Evolutionary conservation across 2,329 filamentous ascomycete species (phyloP), one percentile per base, ranked within the genome.

Genomic region (Aspergillus sp.): DNA sequence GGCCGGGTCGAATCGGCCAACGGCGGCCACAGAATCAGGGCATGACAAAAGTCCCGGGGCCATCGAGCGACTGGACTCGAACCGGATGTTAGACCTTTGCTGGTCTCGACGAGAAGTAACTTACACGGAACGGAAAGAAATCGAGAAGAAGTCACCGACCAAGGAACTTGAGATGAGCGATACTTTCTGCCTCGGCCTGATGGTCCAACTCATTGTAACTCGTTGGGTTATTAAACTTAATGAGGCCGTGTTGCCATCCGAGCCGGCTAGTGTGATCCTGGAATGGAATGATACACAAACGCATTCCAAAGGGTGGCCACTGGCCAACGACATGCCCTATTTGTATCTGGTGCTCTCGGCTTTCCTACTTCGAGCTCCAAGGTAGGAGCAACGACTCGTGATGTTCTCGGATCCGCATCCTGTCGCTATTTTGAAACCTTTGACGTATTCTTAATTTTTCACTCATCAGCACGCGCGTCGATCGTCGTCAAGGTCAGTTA

Each of bases 241-340:
- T n/a, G 48, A 39, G 20, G 39, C 13, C 20, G 18, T 15, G 48
- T 41, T 7, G 17, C n/a, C 17, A 18, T 15, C 18, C 34, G 36
- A 43, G 17, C 30, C 36, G n/a, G 17, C 17, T 42, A 45, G 39
- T 32, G 18, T 18, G 45, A 54, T 34, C 15, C 12, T 42, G 55
- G 55, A 57, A 57, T 57, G 55, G 32, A 48, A 39, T 39, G 17
- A 30, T 32, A 41, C 30, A 34, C 39, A 34, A 42, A 13, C 22
- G 38, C 55, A 57, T 57, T 57, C 55, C 55, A 22, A 34, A 50
- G 39, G 32, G 51, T 53, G 42, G 39, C 41, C 34, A 38, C 13
- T 13, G 17, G 20, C 38, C 17, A 30, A 32, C 42, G 30, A 20
- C 11, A 11, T 4, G 11, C 17, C 13, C 44, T 20, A n/a, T 6